Conservation (phyloP, 2,329 filamentous ascomycete genomes). For the Penicillium sp. region DNA sequence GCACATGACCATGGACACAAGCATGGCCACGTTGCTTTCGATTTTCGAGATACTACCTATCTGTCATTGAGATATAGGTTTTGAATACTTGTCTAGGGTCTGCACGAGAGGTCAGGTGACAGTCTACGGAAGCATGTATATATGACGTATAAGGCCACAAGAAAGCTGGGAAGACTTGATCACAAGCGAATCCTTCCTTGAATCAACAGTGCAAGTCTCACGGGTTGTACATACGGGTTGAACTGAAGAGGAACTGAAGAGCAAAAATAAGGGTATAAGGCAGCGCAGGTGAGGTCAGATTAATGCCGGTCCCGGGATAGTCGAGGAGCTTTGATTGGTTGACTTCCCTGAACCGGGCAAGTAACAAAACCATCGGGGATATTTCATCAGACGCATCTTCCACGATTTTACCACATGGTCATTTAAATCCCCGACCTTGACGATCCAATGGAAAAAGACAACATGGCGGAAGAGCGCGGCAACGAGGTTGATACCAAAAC, state of each 20-base stretch:
- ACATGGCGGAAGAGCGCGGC: background rate
- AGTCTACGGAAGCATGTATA: too few relatives aligned
- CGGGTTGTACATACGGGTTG: background rate
- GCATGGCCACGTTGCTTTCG: background rate
- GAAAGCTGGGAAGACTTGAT: background rate
- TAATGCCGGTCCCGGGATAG: constrained; percentile 3
- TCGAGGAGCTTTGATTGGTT: background rate
- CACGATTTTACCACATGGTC: constrained; percentile 3
- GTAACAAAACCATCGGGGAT: background rate
- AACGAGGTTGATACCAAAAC: background rate
- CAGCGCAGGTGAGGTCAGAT: background rate
- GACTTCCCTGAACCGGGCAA: constrained; percentile 3
- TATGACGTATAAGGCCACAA: background rate
- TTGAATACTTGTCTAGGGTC: background rate
- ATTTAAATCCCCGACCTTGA: background rate
- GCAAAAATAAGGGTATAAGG: background rate
- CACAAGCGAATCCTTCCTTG: background rate
- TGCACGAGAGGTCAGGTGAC: too few relatives aligned
- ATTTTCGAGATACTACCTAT: background rate
- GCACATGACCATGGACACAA: background rate
- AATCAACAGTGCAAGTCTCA: background rate
- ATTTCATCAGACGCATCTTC: background rate
- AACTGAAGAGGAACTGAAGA: background rate
- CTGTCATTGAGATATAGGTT: background rate
- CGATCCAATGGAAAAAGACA: background rate